phyloP scores from a whole-genome alignment of 2,329 filamentous ascomycete species.

The Microsporum ferrugineum region DNA sequence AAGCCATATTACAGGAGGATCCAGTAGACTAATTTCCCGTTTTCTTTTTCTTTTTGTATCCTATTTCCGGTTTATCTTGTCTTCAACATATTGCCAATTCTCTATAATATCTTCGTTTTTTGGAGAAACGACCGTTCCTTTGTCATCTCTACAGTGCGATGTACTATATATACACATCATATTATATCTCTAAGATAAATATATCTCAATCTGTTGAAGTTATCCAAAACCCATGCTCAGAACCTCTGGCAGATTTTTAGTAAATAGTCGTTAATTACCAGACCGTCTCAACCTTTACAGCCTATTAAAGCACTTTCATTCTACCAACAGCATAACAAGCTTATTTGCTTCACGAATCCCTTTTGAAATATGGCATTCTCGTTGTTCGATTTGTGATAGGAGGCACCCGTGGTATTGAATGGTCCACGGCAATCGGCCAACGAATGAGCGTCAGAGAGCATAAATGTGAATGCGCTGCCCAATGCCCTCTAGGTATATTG shows the following conservation, averaged over 20 bases:
- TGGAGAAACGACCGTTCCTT: neutral
- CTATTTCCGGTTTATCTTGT: conserved; percentile 4
- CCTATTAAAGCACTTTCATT: neutral
- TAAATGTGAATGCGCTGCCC: conserved; percentile 61
- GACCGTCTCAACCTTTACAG: too few species aligned
- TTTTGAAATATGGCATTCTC: conserved; percentile 3
- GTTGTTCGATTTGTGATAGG: conserved; percentile 18
- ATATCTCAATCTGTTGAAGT: neutral
- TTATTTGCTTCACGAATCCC: neutral
- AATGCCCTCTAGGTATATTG: conserved; percentile 36
- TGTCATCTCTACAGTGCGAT: neutral
- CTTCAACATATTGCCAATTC: neutral
- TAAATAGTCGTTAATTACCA: too few species aligned
- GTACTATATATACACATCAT: neutral
- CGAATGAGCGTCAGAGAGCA: conserved; percentile 65
- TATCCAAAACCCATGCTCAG: neutral
- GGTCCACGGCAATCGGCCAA: conserved; percentile 40
- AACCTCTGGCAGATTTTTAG: neutral
- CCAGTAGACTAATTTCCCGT: conserved; percentile 31
- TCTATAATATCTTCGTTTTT: neutral
- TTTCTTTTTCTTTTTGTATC: neutral
- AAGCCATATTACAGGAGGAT: conserved; percentile 72
- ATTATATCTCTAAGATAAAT: neutral
- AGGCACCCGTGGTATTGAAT: conserved; percentile 23
- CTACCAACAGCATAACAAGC: neutral